phyloP scores from a whole-genome alignment of 768 basidiomycete species.

The Boletus huronensis region DNA sequence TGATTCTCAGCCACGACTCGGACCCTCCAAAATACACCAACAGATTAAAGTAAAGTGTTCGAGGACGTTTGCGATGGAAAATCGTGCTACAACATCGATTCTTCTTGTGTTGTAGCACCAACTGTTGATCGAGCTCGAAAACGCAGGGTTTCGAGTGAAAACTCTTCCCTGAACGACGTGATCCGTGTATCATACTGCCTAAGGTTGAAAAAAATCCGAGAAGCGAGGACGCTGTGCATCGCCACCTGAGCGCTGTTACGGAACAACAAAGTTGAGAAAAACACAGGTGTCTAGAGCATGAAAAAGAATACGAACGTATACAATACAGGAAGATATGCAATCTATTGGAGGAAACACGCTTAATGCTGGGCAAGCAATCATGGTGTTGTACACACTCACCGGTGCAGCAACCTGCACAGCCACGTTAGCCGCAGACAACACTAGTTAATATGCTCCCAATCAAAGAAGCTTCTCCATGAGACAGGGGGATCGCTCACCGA shows the following conservation, averaged over 20 bases:
- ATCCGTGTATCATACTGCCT: slow-evolving; percentile 9
- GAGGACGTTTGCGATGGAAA: background rate
- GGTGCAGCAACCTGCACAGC: slow-evolving; percentile 16
- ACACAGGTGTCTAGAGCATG: too few species aligned
- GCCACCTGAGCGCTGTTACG: slow-evolving; percentile 27
- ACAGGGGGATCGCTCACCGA: slow-evolving; percentile 7
- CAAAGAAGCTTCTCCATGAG: background rate
- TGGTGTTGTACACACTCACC: slow-evolving; percentile 6
- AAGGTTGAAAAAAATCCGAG: slow-evolving; percentile 30
- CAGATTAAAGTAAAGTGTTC: background rate
- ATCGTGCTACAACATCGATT: background rate
- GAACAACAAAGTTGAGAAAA: slow-evolving; percentile 8
- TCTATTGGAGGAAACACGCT: slow-evolving; percentile 1
- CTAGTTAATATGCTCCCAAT: slow-evolving; percentile 3
- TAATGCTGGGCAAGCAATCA: too few species aligned
- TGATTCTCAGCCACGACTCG: too few species aligned
- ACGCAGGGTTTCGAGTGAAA: slow-evolving; percentile 8
- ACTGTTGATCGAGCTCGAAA: background rate
- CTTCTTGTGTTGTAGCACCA: background rate
- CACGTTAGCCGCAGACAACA: slow-evolving; percentile 14
- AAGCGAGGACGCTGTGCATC: slow-evolving; percentile 24
- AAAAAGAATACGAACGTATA: slow-evolving; percentile 21
- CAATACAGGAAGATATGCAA: slow-evolving; percentile 12
- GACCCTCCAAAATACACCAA: background rate
- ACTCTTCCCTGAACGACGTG: background rate